A percentile compares a stretch with the other conserved stretches of the same genome.
Evolutionary conservation across 2,329 filamentous ascomycete genomes (phyloP).

Genomic region (Xylaria sp.): DNA sequence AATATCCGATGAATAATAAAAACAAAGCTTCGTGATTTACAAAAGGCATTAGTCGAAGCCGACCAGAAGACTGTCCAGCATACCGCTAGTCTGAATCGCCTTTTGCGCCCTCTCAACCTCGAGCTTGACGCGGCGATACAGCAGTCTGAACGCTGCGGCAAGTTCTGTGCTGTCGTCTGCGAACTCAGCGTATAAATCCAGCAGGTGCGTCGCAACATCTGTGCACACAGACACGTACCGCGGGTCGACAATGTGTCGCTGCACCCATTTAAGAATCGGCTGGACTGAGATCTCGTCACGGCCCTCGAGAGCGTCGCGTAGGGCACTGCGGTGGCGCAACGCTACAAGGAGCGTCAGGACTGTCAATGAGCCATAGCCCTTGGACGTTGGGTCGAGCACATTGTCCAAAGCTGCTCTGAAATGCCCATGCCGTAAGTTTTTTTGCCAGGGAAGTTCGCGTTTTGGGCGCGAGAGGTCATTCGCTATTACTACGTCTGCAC

Average conservation of each 20-base stretch:
- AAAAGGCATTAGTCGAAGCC: constrained; percentile 48
- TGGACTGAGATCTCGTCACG: constrained; percentile 84
- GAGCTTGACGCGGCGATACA: constrained; percentile 76
- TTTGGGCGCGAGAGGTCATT: constrained; percentile 62
- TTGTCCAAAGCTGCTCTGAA: constrained; percentile 83
- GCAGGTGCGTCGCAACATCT: constrained; percentile 81
- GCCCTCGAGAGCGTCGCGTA: constrained; percentile 80
- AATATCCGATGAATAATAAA: not conserved
- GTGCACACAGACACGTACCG: constrained; percentile 83
- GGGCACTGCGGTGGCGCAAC: constrained; percentile 85
- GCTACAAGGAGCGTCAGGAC: constrained; percentile 83
- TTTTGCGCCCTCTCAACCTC: constrained; percentile 87
- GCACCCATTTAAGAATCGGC: constrained; percentile 85
- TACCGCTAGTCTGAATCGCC: constrained; percentile 83
- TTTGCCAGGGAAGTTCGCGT: constrained; percentile 79
- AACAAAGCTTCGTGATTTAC: not conserved
- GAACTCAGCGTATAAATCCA: constrained; percentile 89
- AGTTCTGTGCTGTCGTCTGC: constrained; percentile 79
- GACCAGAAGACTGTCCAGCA: constrained; percentile 78
- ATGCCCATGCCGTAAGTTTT: constrained; percentile 78
- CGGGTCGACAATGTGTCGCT: constrained; percentile 82
- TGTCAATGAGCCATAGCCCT: constrained; percentile 67
- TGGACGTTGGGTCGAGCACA: constrained; percentile 68
- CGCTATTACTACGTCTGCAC: constrained; percentile 88
- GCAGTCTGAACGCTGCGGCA: constrained; percentile 72